These are phyloP conservation scores for Marasmius fiardii DNA, from an alignment of 1,284 basidiomycete genomes.

Conservation along the genomic window DNA sequence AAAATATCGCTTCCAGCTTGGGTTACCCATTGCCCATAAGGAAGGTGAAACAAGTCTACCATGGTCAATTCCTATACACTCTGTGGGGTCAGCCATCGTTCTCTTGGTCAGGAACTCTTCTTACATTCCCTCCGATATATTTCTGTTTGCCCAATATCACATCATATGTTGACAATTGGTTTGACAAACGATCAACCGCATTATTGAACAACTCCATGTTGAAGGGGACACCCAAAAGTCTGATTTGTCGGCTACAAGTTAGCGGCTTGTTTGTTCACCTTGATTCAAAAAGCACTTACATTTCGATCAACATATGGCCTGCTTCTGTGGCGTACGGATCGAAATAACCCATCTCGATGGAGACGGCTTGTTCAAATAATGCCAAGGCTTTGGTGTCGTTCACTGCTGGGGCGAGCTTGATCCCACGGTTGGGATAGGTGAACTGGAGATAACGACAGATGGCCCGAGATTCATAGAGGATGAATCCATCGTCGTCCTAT, in stretches of 20 bases:
- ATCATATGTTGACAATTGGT: constrained; percentile 48
- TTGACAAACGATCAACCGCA: constrained; percentile 26
- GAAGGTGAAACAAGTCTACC: not conserved
- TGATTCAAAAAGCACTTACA: too few species aligned
- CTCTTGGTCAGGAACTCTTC: not conserved
- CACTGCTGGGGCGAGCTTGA: constrained; percentile 3
- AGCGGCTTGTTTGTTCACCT: too few species aligned
- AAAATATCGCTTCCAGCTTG: not conserved
- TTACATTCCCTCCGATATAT: constrained; percentile 48
- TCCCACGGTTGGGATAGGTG: constrained; percentile 29
- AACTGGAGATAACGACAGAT: constrained; percentile 37
- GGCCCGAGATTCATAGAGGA: constrained; percentile 38
- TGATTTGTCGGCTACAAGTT: too few species aligned
- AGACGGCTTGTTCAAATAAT: constrained; percentile 54
- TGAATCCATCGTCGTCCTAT: constrained; percentile 33
- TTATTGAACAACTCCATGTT: constrained; percentile 24
- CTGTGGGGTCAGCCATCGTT: too few species aligned
- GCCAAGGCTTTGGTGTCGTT: constrained; percentile 27
- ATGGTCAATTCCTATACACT: not conserved
- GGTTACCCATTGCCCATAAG: not conserved
- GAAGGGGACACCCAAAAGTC: too few species aligned
- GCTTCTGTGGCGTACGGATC: constrained; percentile 39
- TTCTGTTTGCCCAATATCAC: constrained; percentile 46
- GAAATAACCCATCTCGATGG: constrained; percentile 51
- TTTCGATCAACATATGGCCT: constrained; percentile 44